Evolutionary conservation across 2,329 filamentous ascomycete species (phyloP).

Genomic region (Scopulariopsis brevicaulis): DNA sequence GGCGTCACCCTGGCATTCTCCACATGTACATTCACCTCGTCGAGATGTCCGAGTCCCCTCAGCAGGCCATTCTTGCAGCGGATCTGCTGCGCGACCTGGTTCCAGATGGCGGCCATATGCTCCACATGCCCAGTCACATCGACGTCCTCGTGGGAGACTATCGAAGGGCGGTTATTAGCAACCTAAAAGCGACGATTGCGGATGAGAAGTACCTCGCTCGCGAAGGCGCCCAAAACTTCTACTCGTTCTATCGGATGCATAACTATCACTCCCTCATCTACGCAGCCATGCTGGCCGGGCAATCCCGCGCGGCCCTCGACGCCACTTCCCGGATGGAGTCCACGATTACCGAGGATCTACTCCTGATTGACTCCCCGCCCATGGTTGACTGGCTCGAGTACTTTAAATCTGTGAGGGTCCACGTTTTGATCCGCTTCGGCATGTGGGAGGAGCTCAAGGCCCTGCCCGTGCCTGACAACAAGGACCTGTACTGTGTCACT

Average conservation of each 20-base stretch:
- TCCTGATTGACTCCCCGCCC: slow-evolving; percentile 53
- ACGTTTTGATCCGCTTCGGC: slow-evolving; percentile 64
- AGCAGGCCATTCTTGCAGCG: slow-evolving; percentile 47
- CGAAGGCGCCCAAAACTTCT: slow-evolving; percentile 57
- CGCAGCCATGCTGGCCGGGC: slow-evolving; percentile 66
- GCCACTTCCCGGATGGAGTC: slow-evolving; percentile 47
- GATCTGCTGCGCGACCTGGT: slow-evolving; percentile 52
- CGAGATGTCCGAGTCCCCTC: slow-evolving; percentile 62
- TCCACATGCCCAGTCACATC: slow-evolving; percentile 70
- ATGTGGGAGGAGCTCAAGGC: slow-evolving; percentile 55
- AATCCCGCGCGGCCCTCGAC: slow-evolving; percentile 49
- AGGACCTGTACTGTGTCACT: slow-evolving; percentile 54
- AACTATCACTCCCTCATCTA: slow-evolving; percentile 68
- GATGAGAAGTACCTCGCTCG: slow-evolving; percentile 54
- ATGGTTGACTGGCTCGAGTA: slow-evolving; percentile 74
- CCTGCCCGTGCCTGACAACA: slow-evolving; percentile 44
- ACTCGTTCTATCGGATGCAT: slow-evolving; percentile 65
- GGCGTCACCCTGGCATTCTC: slow-evolving; percentile 55
- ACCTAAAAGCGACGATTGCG: slow-evolving; percentile 52
- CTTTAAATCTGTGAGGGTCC: slow-evolving; percentile 55
- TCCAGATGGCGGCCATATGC: slow-evolving; percentile 58
- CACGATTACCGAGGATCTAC: slow-evolving; percentile 49
- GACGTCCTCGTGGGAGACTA: slow-evolving; percentile 68
- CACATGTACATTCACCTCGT: slow-evolving; percentile 71
- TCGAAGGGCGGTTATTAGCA: slow-evolving; percentile 51